Base-by-base conservation (phyloP, 768 basidiomycete genomes). In the Termitomyces titanicus region DNA sequence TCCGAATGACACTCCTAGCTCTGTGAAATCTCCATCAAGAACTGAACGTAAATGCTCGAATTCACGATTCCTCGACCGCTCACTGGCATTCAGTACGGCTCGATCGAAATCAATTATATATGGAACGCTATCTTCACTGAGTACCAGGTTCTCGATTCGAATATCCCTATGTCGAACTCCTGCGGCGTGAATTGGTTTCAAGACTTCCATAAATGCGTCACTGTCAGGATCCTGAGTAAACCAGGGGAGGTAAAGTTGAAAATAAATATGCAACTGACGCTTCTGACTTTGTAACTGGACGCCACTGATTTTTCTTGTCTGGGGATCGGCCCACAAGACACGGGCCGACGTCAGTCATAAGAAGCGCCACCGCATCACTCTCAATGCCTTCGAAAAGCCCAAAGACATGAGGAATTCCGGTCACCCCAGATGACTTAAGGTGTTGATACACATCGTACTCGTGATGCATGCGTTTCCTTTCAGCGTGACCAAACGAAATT, bases 51-150 rank as follows among this genome's bases (percentile, higher is more conserved):
- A 44, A 54, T 78, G 35, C 15, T 34, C 31, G 12, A 37, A 24
- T 48, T 48, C 34, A 3, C 47, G 20, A 3, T 37, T 22, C 6
- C 22, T 29, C 6, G 52, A 43, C 10, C 33, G 25, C 17, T 44
- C 43, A 17, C 52, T 53, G 40, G 53, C 53, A n/a, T 48, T 37
- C 33, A 56, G 38, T 13, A 43, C 48, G 3, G 63, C 57, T 9
- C 58, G 46, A 47, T 65, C 63, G 53, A 68, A 68, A 51, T 69
- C 68, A 24, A 65, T 64, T 35, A 69, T 62, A 35, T 35, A 55
- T 25, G 61, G 57, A 13, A 44, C 42, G 3, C 60, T 59, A 11
- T 49, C 47, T 15, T 60, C 43, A 47, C 61, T 56, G 3, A 44
- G 7, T 17, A 44, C 25, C 17, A 44, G 9, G 6, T 44, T 44